Evolutionary conservation across 805 yeast genomes (phyloP), one percentile per base, ranked within the genome.

Genomic region (Tetrapisispora phaffii): DNA sequence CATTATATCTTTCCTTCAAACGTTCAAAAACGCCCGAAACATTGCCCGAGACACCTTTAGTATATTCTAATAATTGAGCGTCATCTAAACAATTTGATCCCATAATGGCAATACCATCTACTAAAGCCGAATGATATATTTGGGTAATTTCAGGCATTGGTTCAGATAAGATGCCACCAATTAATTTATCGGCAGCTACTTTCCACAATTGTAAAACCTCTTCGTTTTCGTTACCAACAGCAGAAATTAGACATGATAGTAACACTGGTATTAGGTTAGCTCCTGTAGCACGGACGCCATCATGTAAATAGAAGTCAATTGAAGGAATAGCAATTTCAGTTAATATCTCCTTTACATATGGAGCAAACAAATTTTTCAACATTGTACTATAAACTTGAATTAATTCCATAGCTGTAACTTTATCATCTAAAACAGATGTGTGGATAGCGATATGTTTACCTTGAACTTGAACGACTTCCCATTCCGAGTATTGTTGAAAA

Each of bases 371-470:
- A 21, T 76, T 89, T 50, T 85, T 86, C 50, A 93, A 74, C 49
- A 85, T 84, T 40, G 82, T 80, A 15, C 96, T 95, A 60, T 93
- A 93, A 6, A 82, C 77, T 51, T 86, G 77, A 44, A 93, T 70
- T 43, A 90, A 70, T 59, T 90, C 97, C 71, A 93, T 85, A 7
- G 97, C 97, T 36, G 82, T 75, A 3, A 86, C 89, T 66, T 93
- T 93, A 51, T 90, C 97, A 59, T 93, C 98, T 47, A 93, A 72
- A n/a, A 85, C 71, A 12, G 96, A 87, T 3, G 97, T 89, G 60
- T 90, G 95, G 43, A 93, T 87, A 20, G 97, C 97, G 57, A 93
- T 79, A 58, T 86, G 89, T 63, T 87, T 89, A 44, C 97, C 98
- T 26, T 86, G 80, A 38, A 89, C 70, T 54, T 87, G 87, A 44